These are phyloP conservation scores for Tillandsia fasciculata DNA, from an alignment of 176 grass and related monocot species.

Conservation along the genomic window DNA sequence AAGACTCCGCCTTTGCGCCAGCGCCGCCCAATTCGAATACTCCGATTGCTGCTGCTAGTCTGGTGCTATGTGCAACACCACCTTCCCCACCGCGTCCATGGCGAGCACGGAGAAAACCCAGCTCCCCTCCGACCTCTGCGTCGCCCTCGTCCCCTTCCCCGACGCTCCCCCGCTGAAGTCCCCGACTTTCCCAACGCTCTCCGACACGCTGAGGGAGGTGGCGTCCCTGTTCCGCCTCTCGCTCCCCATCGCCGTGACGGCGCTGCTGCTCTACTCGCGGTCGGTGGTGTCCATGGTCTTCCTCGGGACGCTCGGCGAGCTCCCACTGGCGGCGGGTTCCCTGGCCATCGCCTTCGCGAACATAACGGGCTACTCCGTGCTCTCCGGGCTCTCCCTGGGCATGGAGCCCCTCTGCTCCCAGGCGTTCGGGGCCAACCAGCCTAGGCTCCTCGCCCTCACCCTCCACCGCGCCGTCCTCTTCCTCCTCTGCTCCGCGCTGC, in stretches of 20 bases:
- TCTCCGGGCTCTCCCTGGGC: constrained; percentile 78
- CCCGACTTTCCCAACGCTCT: background rate
- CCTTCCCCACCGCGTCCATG: constrained; percentile 6
- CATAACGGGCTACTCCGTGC: constrained; percentile 91
- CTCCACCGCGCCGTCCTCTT: constrained; percentile 80
- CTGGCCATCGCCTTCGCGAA: constrained; percentile 87
- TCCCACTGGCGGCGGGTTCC: constrained; percentile 75
- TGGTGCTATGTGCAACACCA: constrained; percentile 18
- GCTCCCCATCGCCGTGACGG: constrained; percentile 73
- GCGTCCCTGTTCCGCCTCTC: constrained; percentile 56
- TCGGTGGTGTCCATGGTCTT: constrained; percentile 80
- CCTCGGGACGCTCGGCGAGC: constrained; percentile 85
- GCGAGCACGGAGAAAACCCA: background rate
- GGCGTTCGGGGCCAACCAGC: constrained; percentile 75
- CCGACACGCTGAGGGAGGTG: constrained; percentile 43
- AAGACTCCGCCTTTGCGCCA: background rate
- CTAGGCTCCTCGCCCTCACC: constrained; percentile 57
- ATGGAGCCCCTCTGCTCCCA: constrained; percentile 97
- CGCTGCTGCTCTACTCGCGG: constrained; percentile 79
- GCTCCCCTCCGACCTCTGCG: constrained; percentile 25
- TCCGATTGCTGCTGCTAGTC: background rate
- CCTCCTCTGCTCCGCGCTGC: constrained; percentile 84
- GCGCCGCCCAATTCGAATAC: background rate
- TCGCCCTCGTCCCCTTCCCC: constrained; percentile 21
- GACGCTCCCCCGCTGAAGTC: background rate